phyloP scores from a whole-genome alignment of 164 flowering plant species.

The grape (Vitis vinifera) region ASM3070453v1 NC_081815.1:3048501-3049000 shows the following conservation, averaged over 20 bases:
- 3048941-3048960: conserved; percentile 1
- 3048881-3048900: conserved; percentile 26
- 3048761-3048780: conserved; percentile 28
- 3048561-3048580: conserved; percentile 36
- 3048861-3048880: conserved; percentile 60
- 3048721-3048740: conserved; percentile 27
- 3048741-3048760: conserved; percentile 27
- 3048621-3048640: conserved; percentile 24
- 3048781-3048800: conserved; percentile 32
- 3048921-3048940: conserved; percentile 19
- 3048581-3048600: conserved; percentile 31
- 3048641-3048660: conserved; percentile 24
- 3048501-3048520: neutral
- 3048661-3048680: conserved; percentile 29
- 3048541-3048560: conserved; percentile 60
- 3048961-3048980: neutral
- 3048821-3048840: conserved; percentile 60
- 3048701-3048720: conserved; percentile 31
- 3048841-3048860: conserved; percentile 37
- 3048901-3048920: too few species aligned
- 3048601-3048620: conserved; percentile 30
- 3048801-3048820: conserved; percentile 27
- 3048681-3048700: conserved; percentile 36
- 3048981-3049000: too few species aligned
- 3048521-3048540: neutral